Conservation (phyloP, 192 early-diverging fungal species). For the Pecoramyces ruminantium region DNA sequence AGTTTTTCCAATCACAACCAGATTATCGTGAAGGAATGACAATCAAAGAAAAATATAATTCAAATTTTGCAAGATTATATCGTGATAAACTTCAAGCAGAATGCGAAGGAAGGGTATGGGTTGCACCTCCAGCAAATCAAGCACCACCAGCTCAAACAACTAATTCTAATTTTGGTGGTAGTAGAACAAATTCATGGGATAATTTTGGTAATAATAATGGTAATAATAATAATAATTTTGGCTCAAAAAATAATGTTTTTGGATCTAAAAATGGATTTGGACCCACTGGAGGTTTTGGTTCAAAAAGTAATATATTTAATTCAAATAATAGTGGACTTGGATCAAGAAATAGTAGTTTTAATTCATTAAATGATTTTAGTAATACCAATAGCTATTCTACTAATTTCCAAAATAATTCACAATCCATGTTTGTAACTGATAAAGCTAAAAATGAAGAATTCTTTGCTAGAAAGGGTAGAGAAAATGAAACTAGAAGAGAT, state of each 20-base stretch:
- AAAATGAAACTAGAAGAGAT: conserved; percentile 37
- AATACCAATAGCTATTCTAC: conserved; percentile 2
- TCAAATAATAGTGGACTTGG: conserved; percentile 9
- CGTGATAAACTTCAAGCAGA: conserved; percentile 72
- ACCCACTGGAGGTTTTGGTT: not conserved
- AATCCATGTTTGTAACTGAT: conserved; percentile 4
- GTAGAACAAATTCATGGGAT: conserved; percentile 3
- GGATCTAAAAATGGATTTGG: not conserved
- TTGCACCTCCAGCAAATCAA: conserved; percentile 3
- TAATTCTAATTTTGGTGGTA: not conserved
- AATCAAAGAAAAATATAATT: conserved; percentile 74
- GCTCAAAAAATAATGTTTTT: not conserved
- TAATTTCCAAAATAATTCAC: not conserved
- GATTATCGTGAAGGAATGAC: conserved; percentile 59
- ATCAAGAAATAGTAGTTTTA: conserved; percentile 2
- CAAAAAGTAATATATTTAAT: not conserved
- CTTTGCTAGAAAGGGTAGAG: conserved; percentile 44
- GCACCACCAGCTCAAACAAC: not conserved
- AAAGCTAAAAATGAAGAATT: conserved; percentile 62
- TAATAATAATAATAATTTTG: conserved; percentile 10
- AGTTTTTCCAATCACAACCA: conserved; percentile 68
- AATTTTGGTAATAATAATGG: conserved; percentile 9
- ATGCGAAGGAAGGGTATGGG: conserved; percentile 41
- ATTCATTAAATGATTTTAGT: not conserved
- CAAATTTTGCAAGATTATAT: conserved; percentile 67